Percentiles rank a stretch among this genome's conserved stretches.
Conservation (phyloP, 192 early-diverging fungal genomes). For the Umbelopsis vinacea region DNA sequence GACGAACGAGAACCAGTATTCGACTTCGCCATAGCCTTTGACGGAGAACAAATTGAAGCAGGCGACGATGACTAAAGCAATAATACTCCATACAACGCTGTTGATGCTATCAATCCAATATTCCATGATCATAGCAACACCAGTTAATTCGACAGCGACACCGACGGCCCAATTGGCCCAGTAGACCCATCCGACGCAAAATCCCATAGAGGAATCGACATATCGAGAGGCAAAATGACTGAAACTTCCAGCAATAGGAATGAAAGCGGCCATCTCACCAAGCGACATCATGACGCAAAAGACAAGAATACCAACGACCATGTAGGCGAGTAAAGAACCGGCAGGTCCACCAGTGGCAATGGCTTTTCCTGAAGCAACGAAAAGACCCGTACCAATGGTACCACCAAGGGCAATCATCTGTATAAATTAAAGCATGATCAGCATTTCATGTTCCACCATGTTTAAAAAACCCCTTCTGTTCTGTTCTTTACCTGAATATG, state of each 20-base stretch:
- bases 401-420: constrained; percentile 44
- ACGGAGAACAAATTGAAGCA: constrained; percentile 68
- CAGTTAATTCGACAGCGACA: constrained; percentile 75
- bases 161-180: constrained; percentile 76
- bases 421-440: not conserved
- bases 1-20: constrained; percentile 85
- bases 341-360: constrained; percentile 72
- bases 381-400: constrained; percentile 69
- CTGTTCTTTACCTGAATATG: constrained; percentile 26
- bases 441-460: too few relatives aligned
- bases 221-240: constrained; percentile 82
- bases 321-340: constrained; percentile 71
- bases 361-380: constrained; percentile 72
- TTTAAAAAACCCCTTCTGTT: too few relatives aligned
- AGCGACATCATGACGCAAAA: constrained; percentile 72
- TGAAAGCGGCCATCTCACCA: constrained; percentile 81
- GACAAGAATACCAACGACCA: constrained; percentile 61
- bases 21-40: constrained; percentile 80
- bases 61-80: constrained; percentile 63
- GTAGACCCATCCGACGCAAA: constrained; percentile 47
- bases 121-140: constrained; percentile 73
- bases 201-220: constrained; percentile 72
- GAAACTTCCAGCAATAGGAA: constrained; percentile 82
- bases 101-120: constrained; percentile 47
- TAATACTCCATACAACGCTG: constrained; percentile 43